Percentiles rank a stretch among this genome's conserved stretches.
Conservation (phyloP, 768 basidiomycete species). For the Suillus tomentosus region DNA sequence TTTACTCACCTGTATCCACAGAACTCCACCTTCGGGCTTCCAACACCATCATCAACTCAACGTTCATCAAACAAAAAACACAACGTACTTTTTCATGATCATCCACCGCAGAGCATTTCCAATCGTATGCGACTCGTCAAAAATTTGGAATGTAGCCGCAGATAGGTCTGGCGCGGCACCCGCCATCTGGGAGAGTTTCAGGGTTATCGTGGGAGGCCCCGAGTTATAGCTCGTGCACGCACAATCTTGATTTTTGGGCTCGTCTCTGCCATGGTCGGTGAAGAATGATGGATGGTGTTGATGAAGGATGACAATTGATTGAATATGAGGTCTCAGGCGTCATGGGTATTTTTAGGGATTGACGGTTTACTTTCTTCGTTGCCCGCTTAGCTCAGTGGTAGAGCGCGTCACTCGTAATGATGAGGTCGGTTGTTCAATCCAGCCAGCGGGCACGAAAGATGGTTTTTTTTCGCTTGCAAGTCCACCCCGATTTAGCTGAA, state of each 20-base stretch:
- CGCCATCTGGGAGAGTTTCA: slow-evolving; percentile 59
- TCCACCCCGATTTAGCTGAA: background rate
- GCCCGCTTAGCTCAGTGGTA: slow-evolving; percentile 36
- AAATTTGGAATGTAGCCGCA: slow-evolving; percentile 74
- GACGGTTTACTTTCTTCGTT: too few species aligned
- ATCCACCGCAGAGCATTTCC: slow-evolving; percentile 97
- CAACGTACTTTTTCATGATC: slow-evolving; percentile 95
- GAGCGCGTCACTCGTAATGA: slow-evolving; percentile 40
- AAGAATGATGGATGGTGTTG: background rate
- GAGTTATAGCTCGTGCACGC: background rate
- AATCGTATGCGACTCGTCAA: slow-evolving; percentile 36
- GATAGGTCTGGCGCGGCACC: slow-evolving; percentile 82
- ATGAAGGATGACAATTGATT: background rate
- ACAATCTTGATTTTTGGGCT: slow-evolving; percentile 36
- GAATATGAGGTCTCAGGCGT: background rate
- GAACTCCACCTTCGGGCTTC: slow-evolving; percentile 94
- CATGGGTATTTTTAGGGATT: background rate
- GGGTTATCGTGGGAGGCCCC: background rate
- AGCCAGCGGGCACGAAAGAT: slow-evolving; percentile 38
- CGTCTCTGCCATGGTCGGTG: slow-evolving; percentile 30
- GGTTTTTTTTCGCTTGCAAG: too few species aligned
- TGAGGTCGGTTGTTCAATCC: slow-evolving; percentile 50
- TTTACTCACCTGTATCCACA: slow-evolving; percentile 88
- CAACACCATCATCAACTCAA: slow-evolving; percentile 6
- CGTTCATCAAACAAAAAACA: slow-evolving; percentile 2